Percentiles rank a stretch among this genome's conserved stretches.
Conservation (phyloP, 345 rosid genomes). For the Eucalyptus viminalis region DNA sequence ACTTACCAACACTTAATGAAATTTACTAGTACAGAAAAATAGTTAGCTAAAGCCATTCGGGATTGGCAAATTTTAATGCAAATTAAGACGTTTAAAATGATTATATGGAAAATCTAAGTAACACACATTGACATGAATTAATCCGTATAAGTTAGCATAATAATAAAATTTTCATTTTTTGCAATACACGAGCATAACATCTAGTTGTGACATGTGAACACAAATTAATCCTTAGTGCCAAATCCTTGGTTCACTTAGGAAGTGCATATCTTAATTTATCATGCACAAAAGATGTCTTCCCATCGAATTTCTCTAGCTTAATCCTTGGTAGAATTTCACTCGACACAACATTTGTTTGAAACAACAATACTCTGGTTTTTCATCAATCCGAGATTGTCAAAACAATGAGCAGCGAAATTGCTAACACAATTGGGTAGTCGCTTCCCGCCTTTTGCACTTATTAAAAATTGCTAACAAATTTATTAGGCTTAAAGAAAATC, state of each 20-base stretch:
- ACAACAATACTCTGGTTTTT: neutral
- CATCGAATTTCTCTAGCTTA: neutral
- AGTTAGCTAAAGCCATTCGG: too few relatives aligned
- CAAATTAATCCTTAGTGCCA: neutral
- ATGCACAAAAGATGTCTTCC: neutral
- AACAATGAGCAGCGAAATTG: neutral
- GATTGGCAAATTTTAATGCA: neutral
- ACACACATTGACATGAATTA: neutral
- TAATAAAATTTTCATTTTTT: neutral
- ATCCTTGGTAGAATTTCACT: neutral
- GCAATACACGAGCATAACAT: neutral
- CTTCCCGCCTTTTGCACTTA: neutral
- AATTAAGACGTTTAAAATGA: neutral
- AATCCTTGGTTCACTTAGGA: neutral
- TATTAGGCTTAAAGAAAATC: neutral
- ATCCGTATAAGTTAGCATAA: neutral
- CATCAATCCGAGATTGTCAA: neutral
- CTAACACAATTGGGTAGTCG: neutral
- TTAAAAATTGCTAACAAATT: neutral
- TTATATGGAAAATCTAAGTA: neutral
- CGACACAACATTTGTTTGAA: neutral
- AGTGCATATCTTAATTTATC: neutral
- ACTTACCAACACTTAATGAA: neutral
- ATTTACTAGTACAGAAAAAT: neutral
- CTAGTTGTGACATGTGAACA: neutral